These are phyloP conservation scores for Urtica urens DNA, from an alignment of 306 rosid genomes.

Conservation along the genomic window DNA sequence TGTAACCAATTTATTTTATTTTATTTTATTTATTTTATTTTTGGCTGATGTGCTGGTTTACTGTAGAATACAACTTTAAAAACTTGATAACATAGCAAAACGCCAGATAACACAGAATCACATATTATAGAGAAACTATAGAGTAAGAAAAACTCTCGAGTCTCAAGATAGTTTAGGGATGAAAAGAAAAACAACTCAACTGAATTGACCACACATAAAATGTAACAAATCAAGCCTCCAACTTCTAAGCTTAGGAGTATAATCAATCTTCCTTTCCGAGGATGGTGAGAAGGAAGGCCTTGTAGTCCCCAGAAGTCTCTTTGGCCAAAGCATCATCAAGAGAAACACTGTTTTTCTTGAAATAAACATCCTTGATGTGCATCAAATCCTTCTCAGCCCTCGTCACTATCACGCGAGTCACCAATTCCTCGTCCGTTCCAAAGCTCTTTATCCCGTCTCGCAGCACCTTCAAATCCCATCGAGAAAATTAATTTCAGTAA, in stretches of 20 bases:
- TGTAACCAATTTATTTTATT: no score
- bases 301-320: conserved; percentile 62
- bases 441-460: conserved; percentile 41
- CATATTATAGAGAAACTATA: no score
- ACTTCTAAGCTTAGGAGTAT: no score
- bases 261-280: conserved; percentile 48
- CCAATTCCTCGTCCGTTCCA: conserved; percentile 64
- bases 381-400: conserved; percentile 78
- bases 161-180: no score
- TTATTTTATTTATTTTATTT: no score
- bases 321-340: conserved; percentile 60
- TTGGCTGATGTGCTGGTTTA: no score
- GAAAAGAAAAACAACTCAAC: no score
- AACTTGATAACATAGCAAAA: no score
- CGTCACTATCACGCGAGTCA: conserved; percentile 67
- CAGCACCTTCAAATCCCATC: conserved; percentile 22
- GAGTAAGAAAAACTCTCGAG: no score
- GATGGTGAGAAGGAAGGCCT: conserved; percentile 54
- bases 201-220: neutral
- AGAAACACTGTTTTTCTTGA: conserved; percentile 62
- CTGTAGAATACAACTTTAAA: no score
- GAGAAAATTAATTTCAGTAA: no score
- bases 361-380: conserved; percentile 48
- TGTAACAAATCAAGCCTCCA: neutral
- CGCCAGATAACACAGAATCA: no score